Evolutionary conservation across 805 yeast species (phyloP).

Genomic region (Lipomyces starkeyi): DNA sequence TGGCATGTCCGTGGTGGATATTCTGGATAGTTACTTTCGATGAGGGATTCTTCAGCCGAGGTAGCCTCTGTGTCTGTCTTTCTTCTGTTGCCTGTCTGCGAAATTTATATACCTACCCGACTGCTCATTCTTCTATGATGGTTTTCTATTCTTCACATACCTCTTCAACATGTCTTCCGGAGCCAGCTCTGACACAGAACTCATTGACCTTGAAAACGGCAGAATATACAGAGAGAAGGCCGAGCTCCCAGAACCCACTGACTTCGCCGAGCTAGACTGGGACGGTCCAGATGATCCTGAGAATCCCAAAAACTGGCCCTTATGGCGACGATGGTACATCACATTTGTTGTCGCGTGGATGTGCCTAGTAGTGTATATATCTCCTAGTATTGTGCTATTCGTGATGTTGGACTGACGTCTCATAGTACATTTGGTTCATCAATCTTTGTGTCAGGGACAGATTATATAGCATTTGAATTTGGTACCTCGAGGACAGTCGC

Average conservation of each 20-base stretch:
- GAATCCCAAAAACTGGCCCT: constrained; percentile 49
- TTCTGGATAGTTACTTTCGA: no score
- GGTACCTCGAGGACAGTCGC: constrained; percentile 65
- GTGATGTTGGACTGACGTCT: background rate
- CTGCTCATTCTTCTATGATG: background rate
- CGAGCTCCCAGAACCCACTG: background rate
- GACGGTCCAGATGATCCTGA: constrained; percentile 46
- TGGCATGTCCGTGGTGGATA: no score
- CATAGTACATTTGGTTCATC: constrained; percentile 70
- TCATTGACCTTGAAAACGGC: background rate
- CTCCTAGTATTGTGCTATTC: no score
- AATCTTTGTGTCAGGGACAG: constrained; percentile 67
- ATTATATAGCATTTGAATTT: constrained; percentile 56
- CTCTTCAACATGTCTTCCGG: background rate
- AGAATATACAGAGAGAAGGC: background rate
- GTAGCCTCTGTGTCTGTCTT: no score
- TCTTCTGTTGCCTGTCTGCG: background rate
- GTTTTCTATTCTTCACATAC: background rate
- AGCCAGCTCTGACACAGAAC: background rate
- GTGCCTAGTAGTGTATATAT: constrained; percentile 34
- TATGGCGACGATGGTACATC: constrained; percentile 49
- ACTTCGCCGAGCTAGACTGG: constrained; percentile 30
- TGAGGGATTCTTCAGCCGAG: no score
- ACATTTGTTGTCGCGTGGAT: constrained; percentile 43
- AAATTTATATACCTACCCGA: background rate